Base-by-base conservation (phyloP, 1,139 yeast genomes). In the Saccharomycopsis crataegensis region DNA sequence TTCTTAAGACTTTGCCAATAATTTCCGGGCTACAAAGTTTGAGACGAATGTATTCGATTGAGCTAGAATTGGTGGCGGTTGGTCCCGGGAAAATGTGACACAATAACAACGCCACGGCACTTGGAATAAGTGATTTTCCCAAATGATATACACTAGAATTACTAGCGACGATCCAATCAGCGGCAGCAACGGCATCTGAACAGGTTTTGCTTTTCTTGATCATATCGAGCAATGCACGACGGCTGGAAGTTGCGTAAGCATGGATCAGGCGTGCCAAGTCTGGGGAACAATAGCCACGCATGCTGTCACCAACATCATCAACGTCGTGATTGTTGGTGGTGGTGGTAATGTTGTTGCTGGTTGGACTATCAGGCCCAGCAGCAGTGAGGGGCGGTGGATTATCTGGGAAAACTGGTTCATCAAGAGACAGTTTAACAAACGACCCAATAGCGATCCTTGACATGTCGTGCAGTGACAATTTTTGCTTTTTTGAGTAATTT, bases 131-230 rank as follows among this genome's bases (percentile, higher is more conserved):
- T 3, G 79, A 70, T 54, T 76, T 74, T 0, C 96, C 95, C 47
- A 86, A 66, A 32, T 69, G 73, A 61, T 77, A 80, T 8, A 83
- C 62, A 58, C 80, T 77, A 8, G 62, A 60, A 42, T 62, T 63
- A 38, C 62, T 62, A 28, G 38, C 42, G 16, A 64, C 54, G 2
- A 58, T 50, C 63, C 58, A 49, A 68, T 60, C 61, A 40, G 9
- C 70, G 65, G 53, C 70, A 65, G 6, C 69, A 62, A 3, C 73
- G 44, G 82, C 74, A 57, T 78, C 80, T 34, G 76, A 72, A 60
- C 90, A 84, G n/a, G 86, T 76, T 59, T 77, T 79, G 7, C 90
- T 83, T 52, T 79, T 73, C 61, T 83, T 86, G 53, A 86, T 76
- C 52, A 72, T 75, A 41, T 68, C 65, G 45, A 77, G 62, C 6